Evolutionary conservation across 108 stramenopile species (phyloP).

Genomic region (Nitzschia putrida): DNA sequence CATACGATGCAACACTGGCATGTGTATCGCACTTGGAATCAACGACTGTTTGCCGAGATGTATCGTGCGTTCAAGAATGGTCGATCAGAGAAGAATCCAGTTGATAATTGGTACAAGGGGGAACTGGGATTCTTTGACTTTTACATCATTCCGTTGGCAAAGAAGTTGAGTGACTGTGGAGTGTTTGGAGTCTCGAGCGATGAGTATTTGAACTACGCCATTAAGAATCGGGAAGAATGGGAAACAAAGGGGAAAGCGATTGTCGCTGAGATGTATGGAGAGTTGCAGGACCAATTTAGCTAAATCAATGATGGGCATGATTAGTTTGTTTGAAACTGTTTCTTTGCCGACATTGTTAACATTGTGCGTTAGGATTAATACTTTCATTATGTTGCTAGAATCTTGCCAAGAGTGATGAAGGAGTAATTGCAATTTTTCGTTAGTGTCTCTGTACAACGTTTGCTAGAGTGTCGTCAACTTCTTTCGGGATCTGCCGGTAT

Average conservation of each 20-base stretch:
- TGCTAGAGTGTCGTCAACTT: too few relatives aligned
- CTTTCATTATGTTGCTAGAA: too few relatives aligned
- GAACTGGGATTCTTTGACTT: constrained; percentile 20
- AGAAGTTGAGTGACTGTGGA: constrained; percentile 21
- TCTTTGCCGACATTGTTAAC: too few relatives aligned
- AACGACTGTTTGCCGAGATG: constrained; percentile 23
- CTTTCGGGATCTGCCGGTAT: too few relatives aligned
- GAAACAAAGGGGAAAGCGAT: not conserved
- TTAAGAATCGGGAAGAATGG: constrained; percentile 21
- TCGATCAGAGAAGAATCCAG: constrained; percentile 10
- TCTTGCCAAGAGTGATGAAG: too few relatives aligned
- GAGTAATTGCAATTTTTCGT: too few relatives aligned
- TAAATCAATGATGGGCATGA: too few relatives aligned
- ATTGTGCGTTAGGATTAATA: too few relatives aligned
- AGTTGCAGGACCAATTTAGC: too few relatives aligned
- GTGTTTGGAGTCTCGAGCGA: constrained; percentile 21
- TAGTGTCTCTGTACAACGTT: too few relatives aligned
- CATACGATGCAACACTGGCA: constrained; percentile 33
- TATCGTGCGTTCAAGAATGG: constrained; percentile 3
- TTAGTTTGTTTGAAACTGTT: too few relatives aligned
- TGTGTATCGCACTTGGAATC: constrained; percentile 21
- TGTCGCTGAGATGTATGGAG: too few relatives aligned
- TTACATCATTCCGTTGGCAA: constrained; percentile 26
- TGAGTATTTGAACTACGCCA: constrained; percentile 17
- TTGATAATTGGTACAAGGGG: constrained; percentile 17